Evolutionary conservation across 352 stramenopile species (phyloP).

Genomic region (Phytophthora hybrid): DNA sequence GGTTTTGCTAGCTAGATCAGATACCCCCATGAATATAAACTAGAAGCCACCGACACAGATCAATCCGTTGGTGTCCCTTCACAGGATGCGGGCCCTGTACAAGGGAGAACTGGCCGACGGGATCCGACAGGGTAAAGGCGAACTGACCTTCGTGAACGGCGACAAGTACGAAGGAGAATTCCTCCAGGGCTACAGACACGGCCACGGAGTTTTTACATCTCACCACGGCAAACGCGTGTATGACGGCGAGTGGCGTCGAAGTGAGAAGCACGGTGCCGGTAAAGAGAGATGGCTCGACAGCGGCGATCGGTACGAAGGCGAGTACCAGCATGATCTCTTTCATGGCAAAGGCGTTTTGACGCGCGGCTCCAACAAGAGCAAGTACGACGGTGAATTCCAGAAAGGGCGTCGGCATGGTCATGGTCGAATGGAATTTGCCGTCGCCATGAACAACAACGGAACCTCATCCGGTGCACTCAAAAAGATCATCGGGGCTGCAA

Average conservation of each 20-base stretch:
- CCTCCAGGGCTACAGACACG: constrained; percentile 62
- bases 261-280: constrained; percentile 58
- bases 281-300: constrained; percentile 65
- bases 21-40: too few relatives aligned
- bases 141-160: constrained; percentile 68
- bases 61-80: constrained; percentile 24
- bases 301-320: constrained; percentile 72
- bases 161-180: constrained; percentile 80
- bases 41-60: too few relatives aligned
- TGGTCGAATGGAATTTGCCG: constrained; percentile 70
- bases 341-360: constrained; percentile 64
- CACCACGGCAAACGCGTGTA: constrained; percentile 58
- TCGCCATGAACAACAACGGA: background rate
- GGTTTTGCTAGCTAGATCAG: background rate
- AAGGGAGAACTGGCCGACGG: constrained; percentile 62
- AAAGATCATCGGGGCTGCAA: constrained; percentile 27
- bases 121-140: constrained; percentile 61
- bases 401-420: constrained; percentile 59
- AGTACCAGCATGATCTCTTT: constrained; percentile 63
- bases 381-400: constrained; percentile 72
- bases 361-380: constrained; percentile 47
- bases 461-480: constrained; percentile 22
- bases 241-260: constrained; percentile 68
- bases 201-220: constrained; percentile 62
- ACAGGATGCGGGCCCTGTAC: constrained; percentile 60